Conservation (phyloP, 2,329 filamentous ascomycete species). For the Hypoxylon sp. region DNA sequence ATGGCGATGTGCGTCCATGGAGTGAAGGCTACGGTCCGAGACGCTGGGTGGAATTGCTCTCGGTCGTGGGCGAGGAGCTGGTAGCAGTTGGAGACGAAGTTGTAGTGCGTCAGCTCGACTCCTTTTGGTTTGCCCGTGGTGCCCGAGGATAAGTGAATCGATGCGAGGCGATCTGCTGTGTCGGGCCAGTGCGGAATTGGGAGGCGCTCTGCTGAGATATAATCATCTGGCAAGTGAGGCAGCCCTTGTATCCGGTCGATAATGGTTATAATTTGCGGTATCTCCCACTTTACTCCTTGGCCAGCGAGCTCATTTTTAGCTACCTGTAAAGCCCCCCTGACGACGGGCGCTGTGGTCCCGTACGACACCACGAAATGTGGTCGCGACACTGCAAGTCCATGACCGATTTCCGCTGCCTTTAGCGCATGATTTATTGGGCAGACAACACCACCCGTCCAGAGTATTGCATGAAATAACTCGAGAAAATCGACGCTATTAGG, state of each 20-base stretch:
- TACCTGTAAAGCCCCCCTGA: slow-evolving; percentile 55
- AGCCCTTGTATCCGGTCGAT: slow-evolving; percentile 47
- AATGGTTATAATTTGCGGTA: slow-evolving; percentile 56
- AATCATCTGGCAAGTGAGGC: slow-evolving; percentile 55
- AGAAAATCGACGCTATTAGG: slow-evolving; percentile 63
- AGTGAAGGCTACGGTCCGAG: slow-evolving; percentile 59
- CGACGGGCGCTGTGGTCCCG: slow-evolving; percentile 51
- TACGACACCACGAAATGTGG: slow-evolving; percentile 61
- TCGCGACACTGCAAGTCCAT: slow-evolving; percentile 59
- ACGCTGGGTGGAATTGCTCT: slow-evolving; percentile 55
- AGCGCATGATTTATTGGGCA: slow-evolving; percentile 60
- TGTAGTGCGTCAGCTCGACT: slow-evolving; percentile 51
- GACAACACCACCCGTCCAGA: slow-evolving; percentile 59
- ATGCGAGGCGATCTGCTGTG: slow-evolving; percentile 55
- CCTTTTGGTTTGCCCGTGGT: slow-evolving; percentile 51
- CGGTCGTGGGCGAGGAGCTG: slow-evolving; percentile 59
- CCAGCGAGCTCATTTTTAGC: slow-evolving; percentile 49
- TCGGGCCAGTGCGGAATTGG: slow-evolving; percentile 57
- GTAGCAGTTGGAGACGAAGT: slow-evolving; percentile 50
- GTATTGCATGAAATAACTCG: slow-evolving; percentile 59
- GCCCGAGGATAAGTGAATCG: slow-evolving; percentile 56
- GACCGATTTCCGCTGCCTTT: slow-evolving; percentile 58
- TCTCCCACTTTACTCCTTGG: slow-evolving; percentile 54
- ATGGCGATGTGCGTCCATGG: slow-evolving; percentile 62
- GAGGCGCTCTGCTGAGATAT: slow-evolving; percentile 52